Conservation (phyloP, 2,329 filamentous ascomycete genomes). For the Aspergillus latus region DNA sequence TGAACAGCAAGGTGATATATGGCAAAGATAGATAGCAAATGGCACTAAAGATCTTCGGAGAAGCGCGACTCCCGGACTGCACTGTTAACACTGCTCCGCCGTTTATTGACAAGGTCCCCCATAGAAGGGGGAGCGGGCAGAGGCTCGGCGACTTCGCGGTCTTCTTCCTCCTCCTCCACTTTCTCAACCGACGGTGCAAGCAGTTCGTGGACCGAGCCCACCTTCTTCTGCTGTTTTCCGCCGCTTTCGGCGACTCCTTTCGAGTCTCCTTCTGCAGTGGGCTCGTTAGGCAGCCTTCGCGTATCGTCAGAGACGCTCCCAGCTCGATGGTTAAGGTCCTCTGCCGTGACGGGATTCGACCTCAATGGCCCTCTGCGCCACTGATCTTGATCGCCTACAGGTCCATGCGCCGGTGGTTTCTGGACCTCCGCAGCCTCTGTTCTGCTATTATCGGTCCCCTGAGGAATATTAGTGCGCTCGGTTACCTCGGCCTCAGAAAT, state of each 20-base stretch:
- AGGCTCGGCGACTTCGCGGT: slow-evolving; percentile 30
- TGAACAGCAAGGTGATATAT: background rate
- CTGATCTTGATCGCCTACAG: slow-evolving; percentile 12
- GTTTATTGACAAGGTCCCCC: slow-evolving; percentile 20
- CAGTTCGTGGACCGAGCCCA: slow-evolving; percentile 12
- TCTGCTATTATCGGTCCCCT: background rate
- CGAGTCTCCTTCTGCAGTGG: slow-evolving; percentile 5
- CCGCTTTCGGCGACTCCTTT: slow-evolving; percentile 18
- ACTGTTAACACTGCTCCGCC: slow-evolving; percentile 16
- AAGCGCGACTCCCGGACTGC: slow-evolving; percentile 37
- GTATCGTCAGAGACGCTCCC: slow-evolving; percentile 20
- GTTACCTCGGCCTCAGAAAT: background rate
- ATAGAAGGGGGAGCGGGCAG: slow-evolving; percentile 29
- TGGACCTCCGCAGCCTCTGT: background rate
- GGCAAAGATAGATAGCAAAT: background rate
- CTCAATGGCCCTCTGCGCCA: slow-evolving; percentile 27
- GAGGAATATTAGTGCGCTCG: background rate
- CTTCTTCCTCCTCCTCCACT: slow-evolving; percentile 23
- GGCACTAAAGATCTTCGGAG: slow-evolving; percentile 36
- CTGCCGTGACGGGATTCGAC: slow-evolving; percentile 32
- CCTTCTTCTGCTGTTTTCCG: slow-evolving; percentile 26
- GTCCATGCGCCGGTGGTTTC: background rate
- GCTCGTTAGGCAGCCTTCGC: slow-evolving; percentile 19
- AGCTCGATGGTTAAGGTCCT: slow-evolving; percentile 22
- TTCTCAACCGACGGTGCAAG: slow-evolving; percentile 21